These are phyloP conservation scores for Gnomoniopsis smithogilvyi DNA, from an alignment of 2,329 filamentous ascomycete genomes.

Conservation along the genomic window DNA sequence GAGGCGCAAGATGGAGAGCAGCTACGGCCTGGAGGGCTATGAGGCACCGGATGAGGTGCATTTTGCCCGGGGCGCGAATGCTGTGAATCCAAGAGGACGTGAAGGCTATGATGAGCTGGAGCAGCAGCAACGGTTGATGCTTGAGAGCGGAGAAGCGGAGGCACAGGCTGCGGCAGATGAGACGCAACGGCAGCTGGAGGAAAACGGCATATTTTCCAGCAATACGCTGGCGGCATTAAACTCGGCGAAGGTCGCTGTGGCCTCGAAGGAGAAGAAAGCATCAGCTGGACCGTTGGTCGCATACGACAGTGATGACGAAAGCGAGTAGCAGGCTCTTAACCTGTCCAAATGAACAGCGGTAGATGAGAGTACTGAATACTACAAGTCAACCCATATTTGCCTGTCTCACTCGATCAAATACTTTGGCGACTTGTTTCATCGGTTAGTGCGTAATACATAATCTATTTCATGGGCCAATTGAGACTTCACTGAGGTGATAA, in stretches of 20 bases:
- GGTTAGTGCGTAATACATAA: too few species aligned
- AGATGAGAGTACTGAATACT: background rate
- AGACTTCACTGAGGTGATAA: too few species aligned
- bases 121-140: constrained; percentile 56
- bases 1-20: constrained; percentile 82
- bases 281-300: constrained; percentile 73
- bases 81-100: constrained; percentile 57
- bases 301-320: constrained; percentile 77
- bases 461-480: too few species aligned
- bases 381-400: background rate
- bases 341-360: background rate
- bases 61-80: constrained; percentile 75
- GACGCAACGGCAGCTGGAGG: constrained; percentile 33
- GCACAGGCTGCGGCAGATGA: constrained; percentile 36
- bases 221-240: constrained; percentile 79
- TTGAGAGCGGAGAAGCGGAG: constrained; percentile 51
- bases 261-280: constrained; percentile 50
- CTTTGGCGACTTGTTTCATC: too few species aligned
- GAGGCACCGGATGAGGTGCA: constrained; percentile 93
- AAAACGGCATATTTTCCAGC: constrained; percentile 72
- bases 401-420: background rate
- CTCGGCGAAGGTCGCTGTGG: constrained; percentile 50
- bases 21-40: constrained; percentile 85
- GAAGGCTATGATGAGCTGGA: constrained; percentile 58
- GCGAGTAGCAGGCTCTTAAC: constrained; percentile 5